Conservation (phyloP, 805 yeast genomes). For the Alloascoidea africana region DNA sequence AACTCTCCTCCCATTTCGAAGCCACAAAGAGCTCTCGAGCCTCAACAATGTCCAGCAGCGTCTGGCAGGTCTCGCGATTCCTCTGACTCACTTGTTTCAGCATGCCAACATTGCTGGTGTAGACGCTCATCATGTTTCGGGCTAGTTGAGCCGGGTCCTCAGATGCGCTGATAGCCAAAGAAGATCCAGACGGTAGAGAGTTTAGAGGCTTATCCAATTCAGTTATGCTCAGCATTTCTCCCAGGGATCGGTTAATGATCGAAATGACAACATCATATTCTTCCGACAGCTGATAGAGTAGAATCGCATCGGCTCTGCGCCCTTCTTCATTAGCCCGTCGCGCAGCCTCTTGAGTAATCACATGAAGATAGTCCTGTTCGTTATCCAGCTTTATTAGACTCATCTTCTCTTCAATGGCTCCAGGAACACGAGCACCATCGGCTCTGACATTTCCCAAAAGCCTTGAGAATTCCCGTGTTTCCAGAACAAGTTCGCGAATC, state of each 20-base stretch:
- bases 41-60: constrained; percentile 49
- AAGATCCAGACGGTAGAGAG: constrained; percentile 15
- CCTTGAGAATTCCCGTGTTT: constrained; percentile 70
- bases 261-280: constrained; percentile 71
- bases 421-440: constrained; percentile 68
- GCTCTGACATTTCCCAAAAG: constrained; percentile 72
- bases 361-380: constrained; percentile 43
- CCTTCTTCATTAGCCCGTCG: constrained; percentile 85
- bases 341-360: constrained; percentile 77
- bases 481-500: constrained; percentile 67
- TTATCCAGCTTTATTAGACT: constrained; percentile 41
- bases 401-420: constrained; percentile 70
- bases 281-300: constrained; percentile 77
- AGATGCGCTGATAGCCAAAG: constrained; percentile 16
- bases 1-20: constrained; percentile 42
- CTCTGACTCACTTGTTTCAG: constrained; percentile 35
- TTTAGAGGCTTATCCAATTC: constrained; percentile 48
- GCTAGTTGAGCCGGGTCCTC: constrained; percentile 22
- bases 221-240: constrained; percentile 59
- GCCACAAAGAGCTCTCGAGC: constrained; percentile 45
- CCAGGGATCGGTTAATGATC: constrained; percentile 59
- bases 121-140: constrained; percentile 19
- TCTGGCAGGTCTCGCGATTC: constrained; percentile 49
- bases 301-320: constrained; percentile 67
- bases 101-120: constrained; percentile 42